phyloP scores from a whole-genome alignment of 2,329 filamentous ascomycete genomes.

The Aspergillus candidus region DNA sequence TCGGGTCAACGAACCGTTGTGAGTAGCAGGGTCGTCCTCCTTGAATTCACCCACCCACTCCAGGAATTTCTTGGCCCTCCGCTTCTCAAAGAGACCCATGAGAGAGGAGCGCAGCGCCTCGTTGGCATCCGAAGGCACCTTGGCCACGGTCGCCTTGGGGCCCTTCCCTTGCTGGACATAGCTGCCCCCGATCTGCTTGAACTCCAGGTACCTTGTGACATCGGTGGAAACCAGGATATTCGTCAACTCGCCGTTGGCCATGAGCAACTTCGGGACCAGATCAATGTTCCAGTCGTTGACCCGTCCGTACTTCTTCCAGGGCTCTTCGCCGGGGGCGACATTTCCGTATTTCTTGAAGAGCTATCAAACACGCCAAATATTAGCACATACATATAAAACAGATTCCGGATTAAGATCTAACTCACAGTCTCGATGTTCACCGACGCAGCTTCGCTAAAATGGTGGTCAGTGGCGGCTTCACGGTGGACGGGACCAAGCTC shows the following conservation, averaged over 20 bases:
- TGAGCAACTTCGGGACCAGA: conserved; percentile 94
- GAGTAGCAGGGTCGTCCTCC: conserved; percentile 70
- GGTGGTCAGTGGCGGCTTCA: conserved; percentile 23
- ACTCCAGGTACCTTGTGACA: conserved; percentile 80
- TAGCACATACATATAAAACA: conserved; percentile 16
- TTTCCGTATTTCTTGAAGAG: conserved; percentile 97
- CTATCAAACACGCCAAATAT: conserved; percentile 44
- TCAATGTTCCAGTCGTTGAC: conserved; percentile 99
- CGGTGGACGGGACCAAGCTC: conserved; percentile 12
- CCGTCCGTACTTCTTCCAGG: conserved; percentile 96
- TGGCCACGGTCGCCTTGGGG: conserved; percentile 85
- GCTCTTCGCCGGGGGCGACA: conserved; percentile 70
- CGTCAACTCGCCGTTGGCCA: conserved; percentile 96
- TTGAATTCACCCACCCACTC: conserved; percentile 92
- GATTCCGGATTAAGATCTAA: conserved; percentile 6
- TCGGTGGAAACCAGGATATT: conserved; percentile 98
- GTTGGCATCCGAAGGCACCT: conserved; percentile 87
- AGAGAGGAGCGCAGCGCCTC: conserved; percentile 88
- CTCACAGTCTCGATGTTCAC: conserved; percentile 90
- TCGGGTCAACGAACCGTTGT: conserved; percentile 64
- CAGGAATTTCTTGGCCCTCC: conserved; percentile 91
- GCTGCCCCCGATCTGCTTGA: conserved; percentile 92
- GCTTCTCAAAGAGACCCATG: conserved; percentile 98
- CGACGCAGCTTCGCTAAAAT: conserved; percentile 77
- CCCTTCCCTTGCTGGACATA: conserved; percentile 85